These are phyloP conservation scores for Rhododendron molle DNA, from an alignment of 148 eudicot species.

Conservation along the genomic window DNA sequence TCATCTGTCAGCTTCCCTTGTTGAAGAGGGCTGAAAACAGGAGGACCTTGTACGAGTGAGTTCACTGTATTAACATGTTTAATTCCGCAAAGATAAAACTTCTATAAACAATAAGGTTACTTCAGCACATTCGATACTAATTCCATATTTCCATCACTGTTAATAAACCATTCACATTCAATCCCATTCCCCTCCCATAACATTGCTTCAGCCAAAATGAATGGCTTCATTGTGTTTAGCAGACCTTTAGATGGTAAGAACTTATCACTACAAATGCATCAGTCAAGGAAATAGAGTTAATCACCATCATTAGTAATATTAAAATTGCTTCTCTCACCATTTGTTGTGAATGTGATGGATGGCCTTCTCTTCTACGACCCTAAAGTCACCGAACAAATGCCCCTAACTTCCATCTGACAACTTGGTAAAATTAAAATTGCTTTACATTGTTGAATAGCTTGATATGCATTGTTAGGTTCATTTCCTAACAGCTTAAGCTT, in stretches of 20 bases:
- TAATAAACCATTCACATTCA: not conserved
- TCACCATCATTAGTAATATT: not conserved
- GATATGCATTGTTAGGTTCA: not conserved
- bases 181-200: not conserved
- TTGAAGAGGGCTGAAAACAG: not conserved
- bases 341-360: not conserved
- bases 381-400: not conserved
- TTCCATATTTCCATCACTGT: not conserved
- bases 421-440: no score
- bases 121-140: not conserved
- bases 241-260: not conserved
- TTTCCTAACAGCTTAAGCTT: not conserved
- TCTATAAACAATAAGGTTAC: not conserved
- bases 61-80: not conserved
- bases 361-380: not conserved
- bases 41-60: not conserved
- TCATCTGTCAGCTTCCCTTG: not conserved
- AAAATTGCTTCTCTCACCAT: not conserved
- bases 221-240: not conserved
- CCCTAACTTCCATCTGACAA: not conserved
- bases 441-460: no score
- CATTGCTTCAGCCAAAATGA: not conserved
- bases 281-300: not conserved
- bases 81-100: not conserved
- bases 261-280: not conserved